Evolutionary conservation across 2,329 filamentous ascomycete genomes (phyloP).

Genomic region (Fusarium sp.): DNA sequence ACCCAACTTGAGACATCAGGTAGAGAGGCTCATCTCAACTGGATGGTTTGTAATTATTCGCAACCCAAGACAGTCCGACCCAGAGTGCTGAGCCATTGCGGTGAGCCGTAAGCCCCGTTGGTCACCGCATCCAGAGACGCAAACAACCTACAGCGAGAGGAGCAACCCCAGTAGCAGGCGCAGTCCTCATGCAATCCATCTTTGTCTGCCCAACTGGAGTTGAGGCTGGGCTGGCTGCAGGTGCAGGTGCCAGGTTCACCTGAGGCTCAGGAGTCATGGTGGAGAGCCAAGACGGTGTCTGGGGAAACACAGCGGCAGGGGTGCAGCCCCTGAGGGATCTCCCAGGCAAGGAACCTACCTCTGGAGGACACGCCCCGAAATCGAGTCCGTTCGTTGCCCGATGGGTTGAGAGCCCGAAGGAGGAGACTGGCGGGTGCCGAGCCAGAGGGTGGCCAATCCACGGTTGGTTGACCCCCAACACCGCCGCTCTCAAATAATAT

Average conservation of each 20-base stretch:
- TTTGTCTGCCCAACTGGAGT: not conserved
- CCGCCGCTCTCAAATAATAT: not conserved
- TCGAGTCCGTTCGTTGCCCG: conserved; percentile 4
- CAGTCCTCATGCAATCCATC: not conserved
- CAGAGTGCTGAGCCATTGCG: not conserved
- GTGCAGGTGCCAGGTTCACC: conserved; percentile 42
- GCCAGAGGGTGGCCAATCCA: conserved; percentile 10
- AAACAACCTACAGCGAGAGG: not conserved
- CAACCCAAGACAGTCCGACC: not conserved
- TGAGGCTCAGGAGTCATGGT: conserved; percentile 37
- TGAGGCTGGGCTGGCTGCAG: conserved; percentile 11
- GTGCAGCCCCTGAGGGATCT: conserved; percentile 25
- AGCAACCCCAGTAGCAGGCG: not conserved
- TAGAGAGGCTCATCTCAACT: not conserved
- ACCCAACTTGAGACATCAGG: conserved; percentile 1
- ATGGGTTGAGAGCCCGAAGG: not conserved
- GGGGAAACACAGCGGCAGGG: conserved; percentile 33
- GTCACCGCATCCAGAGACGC: not conserved
- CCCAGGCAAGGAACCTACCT: not conserved
- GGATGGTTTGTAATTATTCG: not conserved
- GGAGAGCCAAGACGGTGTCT: conserved; percentile 26
- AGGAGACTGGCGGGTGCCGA: not conserved
- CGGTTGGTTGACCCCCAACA: conserved; percentile 21
- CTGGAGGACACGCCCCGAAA: conserved; percentile 16
- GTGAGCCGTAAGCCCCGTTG: not conserved